Evolutionary conservation across 176 grass and related monocot genomes (phyloP).

Genomic region (Zea mays): Zm-B73-REFERENCE-NAM-5.0 NC_050101.1:102676501-102677000

Average conservation of each 20-base stretch:
- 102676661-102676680: not conserved
- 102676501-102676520: constrained; percentile 4
- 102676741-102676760: constrained; percentile 39
- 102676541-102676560: constrained; percentile 96
- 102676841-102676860: not conserved
- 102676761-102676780: constrained; percentile 94
- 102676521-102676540: constrained; percentile 71
- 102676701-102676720: constrained; percentile 12
- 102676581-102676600: constrained; percentile 97
- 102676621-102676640: constrained; percentile 28
- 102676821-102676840: not conserved
- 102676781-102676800: constrained; percentile 98
- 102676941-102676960: constrained; percentile 93
- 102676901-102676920: constrained; percentile 84
- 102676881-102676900: constrained; percentile 14
- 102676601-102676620: constrained; percentile 80
- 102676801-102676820: constrained; percentile 75
- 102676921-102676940: constrained; percentile 98
- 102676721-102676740: not conserved
- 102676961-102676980: constrained; percentile 63
- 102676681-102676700: constrained; percentile 10
- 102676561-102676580: constrained; percentile 95
- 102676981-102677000: constrained; percentile 23
- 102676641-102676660: constrained; percentile 6
- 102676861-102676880: constrained; percentile 11